Evolutionary conservation across 2,329 filamentous ascomycete species (phyloP), one percentile per base, ranked within the genome.

Genomic region (Cordyceps tenuipes): DNA sequence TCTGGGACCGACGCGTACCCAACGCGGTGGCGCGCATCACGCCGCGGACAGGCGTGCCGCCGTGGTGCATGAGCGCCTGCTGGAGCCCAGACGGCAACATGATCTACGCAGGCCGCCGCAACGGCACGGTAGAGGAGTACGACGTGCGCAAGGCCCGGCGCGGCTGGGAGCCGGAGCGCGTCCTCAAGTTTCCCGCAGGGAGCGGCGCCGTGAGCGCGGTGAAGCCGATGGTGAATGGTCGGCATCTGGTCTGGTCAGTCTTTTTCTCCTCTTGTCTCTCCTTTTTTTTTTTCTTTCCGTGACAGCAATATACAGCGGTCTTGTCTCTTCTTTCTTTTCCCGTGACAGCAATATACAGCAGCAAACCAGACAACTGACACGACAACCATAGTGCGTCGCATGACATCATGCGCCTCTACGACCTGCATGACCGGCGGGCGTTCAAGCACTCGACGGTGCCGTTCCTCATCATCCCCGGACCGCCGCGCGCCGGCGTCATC

Each of bases 21-120:
- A 82, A 87, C 41, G 88, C 93, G 0, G 80, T 96, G 1, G 91
- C 94, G 3, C 85, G 87, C 31, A 93, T 97, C 60, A 79, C 81
- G 1, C 90, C 89, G 19, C 80, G 86, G 12, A 83, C 85, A 12
- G 85, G 86, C 19, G 89, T 91, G 0, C 93, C 94, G 1, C 94
- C 93, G 0, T 99, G 93, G 93, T 97, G 93, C 73, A 97, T 96
- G 86, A 92, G 90, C 65, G 91, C 91, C 0, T 96, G 91, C 76
- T 99, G 94, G 94, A 93, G 89, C 59, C 91, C 91, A 0, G 90
- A 97, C 70, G 94, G 94, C 15, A 97, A 97, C 73, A 91, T 85
- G 73, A 92, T 99, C 67, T 99, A 96, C 73, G 92, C 89, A 0
- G 94, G 94, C 0, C 81, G 94, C 31, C 82, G 94, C 61, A 97